Evolutionary conservation across 345 rosid species (phyloP), one percentile per base, ranked within the genome.

Genomic region (Citrus cavaleriei): DNA sequence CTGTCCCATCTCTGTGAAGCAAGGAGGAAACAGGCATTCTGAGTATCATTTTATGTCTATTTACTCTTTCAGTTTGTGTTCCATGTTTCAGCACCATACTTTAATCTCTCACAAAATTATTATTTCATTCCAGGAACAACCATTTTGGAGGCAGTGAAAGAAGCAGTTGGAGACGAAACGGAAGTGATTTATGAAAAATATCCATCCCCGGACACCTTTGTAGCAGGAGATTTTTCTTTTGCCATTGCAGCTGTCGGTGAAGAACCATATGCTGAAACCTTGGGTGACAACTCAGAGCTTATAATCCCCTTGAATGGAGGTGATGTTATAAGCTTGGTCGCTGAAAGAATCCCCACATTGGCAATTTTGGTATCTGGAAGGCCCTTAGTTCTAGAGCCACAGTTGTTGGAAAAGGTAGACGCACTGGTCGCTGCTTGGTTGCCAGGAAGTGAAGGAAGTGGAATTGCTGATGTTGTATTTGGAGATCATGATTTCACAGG

Each of bases 391-490:
- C 18, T 93, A 25, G 92, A 92, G 57, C 87, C 88, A n/a, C 24
- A n/a, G 35, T 67, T 92, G 59, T 78, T 90, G 83, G 93, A 87
- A 72, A 90, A 92, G 83, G 75, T 84, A 3, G 90, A 91, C 67
- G 93, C 91, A 42, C 42, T 93, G n/a, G 85, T 93, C 25, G 97
- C 95, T 59, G 98, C 99, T 59, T 93, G 99, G 99, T 68, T 93
- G 67, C 98, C 97, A 14, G 98, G 98, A 84, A 91, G 82, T 0
- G 97, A 95, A 83, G 98, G 91, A 46, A 81, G 77, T 54, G 98
- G 97, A 35, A 80, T 93, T 2, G 62, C 91, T 24, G 95, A 93
- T 75, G 92, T 91, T 60, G 66, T 93, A 21, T 92, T 91, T 3
- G 98, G 97, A 28, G 90, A 91, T 82, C 81, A 83, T 59, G 90